phyloP scores from a whole-genome alignment of 1,284 basidiomycete species.

The Tremellales sp. region DNA sequence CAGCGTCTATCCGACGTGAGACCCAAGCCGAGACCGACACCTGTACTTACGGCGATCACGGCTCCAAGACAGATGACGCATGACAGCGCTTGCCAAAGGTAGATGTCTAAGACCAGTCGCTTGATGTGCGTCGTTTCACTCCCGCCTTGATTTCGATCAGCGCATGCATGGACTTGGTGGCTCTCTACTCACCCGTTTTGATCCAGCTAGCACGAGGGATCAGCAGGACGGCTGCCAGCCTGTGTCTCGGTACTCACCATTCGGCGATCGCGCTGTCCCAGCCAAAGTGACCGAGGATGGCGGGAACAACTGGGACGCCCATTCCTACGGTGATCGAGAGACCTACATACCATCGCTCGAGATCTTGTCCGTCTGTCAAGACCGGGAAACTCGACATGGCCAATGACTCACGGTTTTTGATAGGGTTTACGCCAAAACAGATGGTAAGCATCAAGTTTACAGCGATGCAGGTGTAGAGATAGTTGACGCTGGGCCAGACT shows the following conservation, averaged over 20 bases:
- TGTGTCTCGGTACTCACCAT: slow-evolving; percentile 19
- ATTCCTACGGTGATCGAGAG: slow-evolving; percentile 15
- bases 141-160: no score
- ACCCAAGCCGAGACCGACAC: no score
- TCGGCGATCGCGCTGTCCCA: slow-evolving; percentile 10
- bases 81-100: background rate
- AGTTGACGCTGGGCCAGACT: slow-evolving; percentile 27
- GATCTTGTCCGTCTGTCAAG: slow-evolving; percentile 3
- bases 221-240: no score
- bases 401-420: slow-evolving; percentile 21
- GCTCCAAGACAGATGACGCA: background rate
- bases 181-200: no score
- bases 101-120: no score
- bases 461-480: slow-evolving; percentile 35
- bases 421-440: slow-evolving; percentile 32
- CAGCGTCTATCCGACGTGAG: slow-evolving; percentile 21
- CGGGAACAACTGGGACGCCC: slow-evolving; percentile 13
- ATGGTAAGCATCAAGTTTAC: slow-evolving; percentile 36
- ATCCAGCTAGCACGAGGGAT: no score
- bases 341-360: slow-evolving; percentile 25
- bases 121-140: no score
- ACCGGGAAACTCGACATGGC: background rate
- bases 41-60: background rate
- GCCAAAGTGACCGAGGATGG: slow-evolving; percentile 14
- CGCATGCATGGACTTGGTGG: no score